phyloP scores from a whole-genome alignment of 2,329 filamentous ascomycete genomes.

The Botrytis byssoidea region DNA sequence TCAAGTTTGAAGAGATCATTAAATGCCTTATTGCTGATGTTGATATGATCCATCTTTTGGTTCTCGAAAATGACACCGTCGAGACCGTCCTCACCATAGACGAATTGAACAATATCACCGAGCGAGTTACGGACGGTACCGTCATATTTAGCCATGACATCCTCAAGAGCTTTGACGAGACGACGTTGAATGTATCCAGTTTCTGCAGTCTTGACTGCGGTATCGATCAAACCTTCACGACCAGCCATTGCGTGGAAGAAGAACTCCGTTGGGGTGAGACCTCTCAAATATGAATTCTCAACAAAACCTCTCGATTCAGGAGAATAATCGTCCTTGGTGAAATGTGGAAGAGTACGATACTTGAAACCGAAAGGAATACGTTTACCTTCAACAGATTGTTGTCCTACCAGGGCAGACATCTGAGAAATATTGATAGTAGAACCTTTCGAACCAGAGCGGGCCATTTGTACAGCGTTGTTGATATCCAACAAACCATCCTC shows the following conservation, averaged over 20 bases:
- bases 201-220: conserved; percentile 97
- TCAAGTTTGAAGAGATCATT: conserved; percentile 81
- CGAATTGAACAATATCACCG: conserved; percentile 93
- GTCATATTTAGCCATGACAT: conserved; percentile 96
- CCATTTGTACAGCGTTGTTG: conserved; percentile 97
- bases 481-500: conserved; percentile 90
- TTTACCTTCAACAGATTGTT: conserved; percentile 97
- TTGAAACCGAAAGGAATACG: conserved; percentile 99
- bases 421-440: conserved; percentile 99
- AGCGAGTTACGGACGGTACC: conserved; percentile 96
- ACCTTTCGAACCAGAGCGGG: conserved; percentile 94
- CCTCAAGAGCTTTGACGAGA: conserved; percentile 95
- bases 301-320: conserved; percentile 96
- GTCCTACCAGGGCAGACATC: conserved; percentile 97
- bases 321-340: conserved; percentile 99
- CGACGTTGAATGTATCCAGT: conserved; percentile 99
- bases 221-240: conserved; percentile 99
- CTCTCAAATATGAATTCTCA: conserved; percentile 96
- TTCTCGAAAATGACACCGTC: conserved; percentile 93
- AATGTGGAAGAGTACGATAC: conserved; percentile 93
- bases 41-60: conserved; percentile 84
- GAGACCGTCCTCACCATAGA: conserved; percentile 95
- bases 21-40: conserved; percentile 74
- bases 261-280: conserved; percentile 92
- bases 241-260: conserved; percentile 99